phyloP scores from a whole-genome alignment of 2,329 filamentous ascomycete genomes.

The Pezicula carpinea region DNA sequence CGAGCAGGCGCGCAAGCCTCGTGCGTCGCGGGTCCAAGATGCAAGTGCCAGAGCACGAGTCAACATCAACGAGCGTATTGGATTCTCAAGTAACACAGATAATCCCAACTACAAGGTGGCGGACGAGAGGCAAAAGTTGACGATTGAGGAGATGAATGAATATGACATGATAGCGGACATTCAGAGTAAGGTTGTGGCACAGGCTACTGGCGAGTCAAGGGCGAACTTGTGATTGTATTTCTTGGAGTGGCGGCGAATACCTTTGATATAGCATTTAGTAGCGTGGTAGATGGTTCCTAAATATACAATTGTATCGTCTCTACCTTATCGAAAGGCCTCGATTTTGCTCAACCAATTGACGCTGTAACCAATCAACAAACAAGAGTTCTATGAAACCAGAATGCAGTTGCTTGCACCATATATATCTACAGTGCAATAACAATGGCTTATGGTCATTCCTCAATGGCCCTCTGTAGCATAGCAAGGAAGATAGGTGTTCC shows the following conservation, averaged over 20 bases:
- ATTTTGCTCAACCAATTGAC: too few species aligned
- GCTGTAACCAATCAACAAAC: too few species aligned
- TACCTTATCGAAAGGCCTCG: too few species aligned
- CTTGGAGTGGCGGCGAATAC: too few species aligned
- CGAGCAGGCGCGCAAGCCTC: slow-evolving; percentile 46
- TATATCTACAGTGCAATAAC: too few species aligned
- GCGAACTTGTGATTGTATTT: neutral
- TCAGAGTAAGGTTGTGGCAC: slow-evolving; percentile 26
- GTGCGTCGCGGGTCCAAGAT: slow-evolving; percentile 51
- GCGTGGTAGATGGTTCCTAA: neutral
- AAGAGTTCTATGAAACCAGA: too few species aligned
- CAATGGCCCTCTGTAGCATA: too few species aligned
- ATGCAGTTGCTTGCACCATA: too few species aligned
- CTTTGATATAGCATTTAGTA: neutral
- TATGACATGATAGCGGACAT: slow-evolving; percentile 57
- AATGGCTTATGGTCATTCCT: too few species aligned
- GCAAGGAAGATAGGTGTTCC: too few species aligned
- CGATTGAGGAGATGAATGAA: slow-evolving; percentile 66
- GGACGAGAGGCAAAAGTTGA: slow-evolving; percentile 56
- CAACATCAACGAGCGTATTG: slow-evolving; percentile 61
- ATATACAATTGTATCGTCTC: too few species aligned
- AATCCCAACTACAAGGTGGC: slow-evolving; percentile 56
- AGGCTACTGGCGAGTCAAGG: neutral
- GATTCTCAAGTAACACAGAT: slow-evolving; percentile 57
- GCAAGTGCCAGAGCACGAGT: slow-evolving; percentile 53